Evolutionary conservation across 2,329 filamentous ascomycete genomes (phyloP).

Genomic region (Gyromitra esculenta): DNA sequence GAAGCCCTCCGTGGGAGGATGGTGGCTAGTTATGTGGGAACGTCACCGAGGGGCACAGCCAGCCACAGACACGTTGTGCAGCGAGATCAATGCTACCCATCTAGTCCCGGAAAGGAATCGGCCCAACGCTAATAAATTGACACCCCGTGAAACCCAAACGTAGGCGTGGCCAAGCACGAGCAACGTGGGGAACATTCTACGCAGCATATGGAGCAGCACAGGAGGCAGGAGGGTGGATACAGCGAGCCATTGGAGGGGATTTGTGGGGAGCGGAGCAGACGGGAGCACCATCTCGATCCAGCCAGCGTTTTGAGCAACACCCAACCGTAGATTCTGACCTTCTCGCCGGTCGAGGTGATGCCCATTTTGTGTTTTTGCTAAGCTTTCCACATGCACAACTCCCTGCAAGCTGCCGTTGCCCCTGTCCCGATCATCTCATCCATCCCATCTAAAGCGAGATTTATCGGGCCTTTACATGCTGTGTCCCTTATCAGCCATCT

Average conservation of each 20-base stretch:
- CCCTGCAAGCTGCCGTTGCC: conserved; percentile 40
- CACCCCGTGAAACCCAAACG: conserved; percentile 20
- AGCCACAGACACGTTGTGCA: conserved; percentile 49
- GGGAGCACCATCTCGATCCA: conserved; percentile 10
- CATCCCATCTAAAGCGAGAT: not conserved
- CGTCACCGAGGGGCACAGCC: conserved; percentile 28
- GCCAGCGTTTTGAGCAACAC: conserved; percentile 1
- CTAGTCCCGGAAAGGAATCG: conserved; percentile 41
- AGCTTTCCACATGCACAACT: conserved; percentile 44
- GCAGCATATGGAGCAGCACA: not conserved
- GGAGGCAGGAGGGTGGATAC: conserved; percentile 9
- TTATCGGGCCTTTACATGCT: conserved; percentile 1
- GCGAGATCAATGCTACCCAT: conserved; percentile 42
- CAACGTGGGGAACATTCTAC: conserved; percentile 39
- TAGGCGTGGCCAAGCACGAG: conserved; percentile 16
- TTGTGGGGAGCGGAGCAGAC: conserved; percentile 4
- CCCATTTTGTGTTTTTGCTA: conserved; percentile 38
- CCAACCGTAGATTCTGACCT: conserved; percentile 18
- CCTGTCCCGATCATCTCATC: conserved; percentile 5
- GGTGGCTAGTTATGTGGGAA: conserved; percentile 49
- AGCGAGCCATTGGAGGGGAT: conserved; percentile 8
- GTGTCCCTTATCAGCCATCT: no score
- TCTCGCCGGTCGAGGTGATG: conserved; percentile 15
- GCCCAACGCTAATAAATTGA: conserved; percentile 27
- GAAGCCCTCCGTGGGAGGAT: conserved; percentile 18